Conservation (phyloP, 2,329 filamentous ascomycete species). For the Aureobasidium leucospermi region DNA sequence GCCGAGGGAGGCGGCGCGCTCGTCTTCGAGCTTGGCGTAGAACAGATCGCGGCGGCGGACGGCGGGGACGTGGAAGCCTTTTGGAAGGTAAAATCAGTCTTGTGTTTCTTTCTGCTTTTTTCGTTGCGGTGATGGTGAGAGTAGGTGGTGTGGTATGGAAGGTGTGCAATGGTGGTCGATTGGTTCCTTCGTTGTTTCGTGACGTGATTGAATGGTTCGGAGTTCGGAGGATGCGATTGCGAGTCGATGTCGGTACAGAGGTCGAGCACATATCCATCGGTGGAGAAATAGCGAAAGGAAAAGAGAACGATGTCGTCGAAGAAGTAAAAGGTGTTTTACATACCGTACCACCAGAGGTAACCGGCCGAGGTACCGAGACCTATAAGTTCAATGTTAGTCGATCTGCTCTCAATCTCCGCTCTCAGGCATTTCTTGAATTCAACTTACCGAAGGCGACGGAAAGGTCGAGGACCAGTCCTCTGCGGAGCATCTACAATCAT, state of each 20-base stretch:
- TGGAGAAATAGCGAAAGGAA: background rate
- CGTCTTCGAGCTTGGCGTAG: slow-evolving; percentile 57
- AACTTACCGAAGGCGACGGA: slow-evolving; percentile 58
- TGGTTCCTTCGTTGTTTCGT: background rate
- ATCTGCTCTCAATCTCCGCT: background rate
- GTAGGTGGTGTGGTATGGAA: background rate
- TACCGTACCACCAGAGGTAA: slow-evolving; percentile 63
- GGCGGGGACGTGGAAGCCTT: slow-evolving; percentile 58
- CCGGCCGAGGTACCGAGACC: slow-evolving; percentile 56
- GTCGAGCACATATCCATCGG: background rate
- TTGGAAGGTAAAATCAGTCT: slow-evolving; percentile 11
- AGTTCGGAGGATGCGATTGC: background rate
- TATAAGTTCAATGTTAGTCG: slow-evolving; percentile 22
- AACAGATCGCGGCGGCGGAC: slow-evolving; percentile 56
- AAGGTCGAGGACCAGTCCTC: slow-evolving; percentile 58
- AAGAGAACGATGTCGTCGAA: background rate
- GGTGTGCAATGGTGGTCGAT: background rate
- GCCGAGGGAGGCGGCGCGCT: slow-evolving; percentile 45
- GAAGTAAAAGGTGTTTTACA: slow-evolving; percentile 24
- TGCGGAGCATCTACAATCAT: slow-evolving; percentile 53
- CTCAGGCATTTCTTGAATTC: background rate
- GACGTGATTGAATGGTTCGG: too few relatives aligned
- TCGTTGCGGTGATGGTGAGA: background rate
- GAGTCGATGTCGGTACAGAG: background rate
- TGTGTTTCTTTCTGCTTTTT: background rate